Evolutionary conservation across 768 basidiomycete species (phyloP).

Genomic region (Podaxis carcinomalis): DNA sequence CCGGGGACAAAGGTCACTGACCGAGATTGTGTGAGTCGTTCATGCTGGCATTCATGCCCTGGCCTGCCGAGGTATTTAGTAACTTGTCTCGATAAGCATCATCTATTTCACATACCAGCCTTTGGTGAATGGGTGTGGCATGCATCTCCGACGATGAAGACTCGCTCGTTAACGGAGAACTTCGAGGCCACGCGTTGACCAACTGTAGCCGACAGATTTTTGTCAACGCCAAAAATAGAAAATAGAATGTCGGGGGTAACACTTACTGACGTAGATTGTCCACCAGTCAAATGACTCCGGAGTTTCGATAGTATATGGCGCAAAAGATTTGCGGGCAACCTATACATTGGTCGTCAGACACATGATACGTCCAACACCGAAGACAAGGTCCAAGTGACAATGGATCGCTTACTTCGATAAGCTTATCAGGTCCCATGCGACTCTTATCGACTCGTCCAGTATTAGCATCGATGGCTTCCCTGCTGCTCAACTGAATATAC

Average conservation of each 20-base stretch:
- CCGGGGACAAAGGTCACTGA: constrained; percentile 15
- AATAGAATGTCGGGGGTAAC: background rate
- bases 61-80: constrained; percentile 33
- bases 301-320: constrained; percentile 49
- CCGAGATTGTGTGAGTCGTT: constrained; percentile 71
- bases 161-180: constrained; percentile 55
- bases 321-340: constrained; percentile 52
- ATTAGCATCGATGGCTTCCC: constrained; percentile 36
- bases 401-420: constrained; percentile 43
- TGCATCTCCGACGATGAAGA: constrained; percentile 77
- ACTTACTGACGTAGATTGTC: constrained; percentile 67
- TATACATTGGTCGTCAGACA: constrained; percentile 17
- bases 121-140: constrained; percentile 69
- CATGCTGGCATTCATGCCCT: constrained; percentile 79
- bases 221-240: background rate
- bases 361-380: background rate
- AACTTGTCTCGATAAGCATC: too few species aligned
- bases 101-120: constrained; percentile 36
- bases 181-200: constrained; percentile 70
- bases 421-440: constrained; percentile 41
- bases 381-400: background rate
- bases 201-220: constrained; percentile 32
- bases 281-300: constrained; percentile 62
- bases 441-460: constrained; percentile 53
- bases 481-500: constrained; percentile 63